Evolutionary conservation across 1,284 basidiomycete species (phyloP), one percentile per base, ranked within the genome.

Genomic region (Moniliella sp.): DNA sequence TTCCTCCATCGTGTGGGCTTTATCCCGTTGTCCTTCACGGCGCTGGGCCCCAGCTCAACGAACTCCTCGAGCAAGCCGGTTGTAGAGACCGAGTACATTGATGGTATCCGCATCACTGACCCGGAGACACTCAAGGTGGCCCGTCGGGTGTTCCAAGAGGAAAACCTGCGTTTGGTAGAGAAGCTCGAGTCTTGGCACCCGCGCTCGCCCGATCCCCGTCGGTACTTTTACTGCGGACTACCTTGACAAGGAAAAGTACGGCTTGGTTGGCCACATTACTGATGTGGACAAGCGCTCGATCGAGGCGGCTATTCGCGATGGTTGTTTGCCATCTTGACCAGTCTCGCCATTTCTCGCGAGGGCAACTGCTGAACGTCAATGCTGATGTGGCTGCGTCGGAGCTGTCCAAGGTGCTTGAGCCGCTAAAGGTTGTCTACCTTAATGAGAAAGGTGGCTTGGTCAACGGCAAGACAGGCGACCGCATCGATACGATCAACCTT

Each of bases 371-470:
- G 40, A 93, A 93, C 55, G 84, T 93, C 61, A 93, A 93, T 59
- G 84, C 84, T 10, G 84, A 93, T 58, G 78, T 93, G 43, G 86
- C 84, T 9, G 84, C 86, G 2, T 84, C 83, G 30, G 84, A 93
- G 63, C 72, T 93, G 17, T 77, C 84, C 7, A 88, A 91, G 65
- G 84, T 91, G 54, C 69, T 93, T 27, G 84, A 93, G 62, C 21
- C 21, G 21, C 21, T 42, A 66, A 93, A 91, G 67, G 91, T 93
- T 40, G 84, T 93, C 28, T 91, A 83, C 65, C 63, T 93, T 55
- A 88, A 88, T 60, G 86, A 93, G 55, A 91, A 93, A 66, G 84
- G 84, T 36, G 84, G 86, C 28, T 66, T 93, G 42, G 88, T 76
- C 73, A 84, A 93, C 57, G 84, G 84, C 86, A 88, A 12, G 2